Evolutionary conservation across 768 basidiomycete species (phyloP).

Genomic region (Rubroboletus satanas): DNA sequence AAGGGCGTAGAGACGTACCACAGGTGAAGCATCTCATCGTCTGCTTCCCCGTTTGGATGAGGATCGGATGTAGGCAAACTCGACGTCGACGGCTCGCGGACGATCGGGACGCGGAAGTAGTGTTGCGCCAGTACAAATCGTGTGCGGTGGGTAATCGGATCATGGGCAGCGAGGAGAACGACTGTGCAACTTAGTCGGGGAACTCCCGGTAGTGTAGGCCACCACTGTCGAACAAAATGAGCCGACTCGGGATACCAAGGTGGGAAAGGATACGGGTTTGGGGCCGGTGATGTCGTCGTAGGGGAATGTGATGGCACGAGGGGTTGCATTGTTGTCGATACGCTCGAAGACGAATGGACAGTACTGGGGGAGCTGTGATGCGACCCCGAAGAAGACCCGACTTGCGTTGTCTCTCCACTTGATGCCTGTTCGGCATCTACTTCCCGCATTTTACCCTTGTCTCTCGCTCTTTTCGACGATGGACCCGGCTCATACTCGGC

Average conservation of each 20-base stretch:
- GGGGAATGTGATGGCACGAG: not conserved
- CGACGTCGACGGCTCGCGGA: constrained; percentile 15
- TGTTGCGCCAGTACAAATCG: constrained; percentile 69
- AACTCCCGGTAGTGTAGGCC: constrained; percentile 62
- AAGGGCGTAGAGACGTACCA: constrained; percentile 73
- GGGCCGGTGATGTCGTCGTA: constrained; percentile 17
- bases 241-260: constrained; percentile 71
- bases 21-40: constrained; percentile 58
- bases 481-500: constrained; percentile 11
- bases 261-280: constrained; percentile 64
- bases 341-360: constrained; percentile 6
- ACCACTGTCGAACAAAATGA: constrained; percentile 79
- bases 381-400: constrained; percentile 6
- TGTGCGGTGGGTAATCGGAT: constrained; percentile 55
- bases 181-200: constrained; percentile 71
- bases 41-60: constrained; percentile 22
- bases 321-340: not conserved
- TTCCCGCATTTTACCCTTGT: constrained; percentile 25
- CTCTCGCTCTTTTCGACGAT: constrained; percentile 8
- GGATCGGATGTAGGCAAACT: not conserved
- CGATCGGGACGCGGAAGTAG: constrained; percentile 69
- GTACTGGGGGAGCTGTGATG: constrained; percentile 8
- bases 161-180: constrained; percentile 60
- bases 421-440: constrained; percentile 8
- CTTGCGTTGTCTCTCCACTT: constrained; percentile 7